Base-by-base conservation (phyloP, 1,284 basidiomycete genomes). In the Marasmius sp. region DNA sequence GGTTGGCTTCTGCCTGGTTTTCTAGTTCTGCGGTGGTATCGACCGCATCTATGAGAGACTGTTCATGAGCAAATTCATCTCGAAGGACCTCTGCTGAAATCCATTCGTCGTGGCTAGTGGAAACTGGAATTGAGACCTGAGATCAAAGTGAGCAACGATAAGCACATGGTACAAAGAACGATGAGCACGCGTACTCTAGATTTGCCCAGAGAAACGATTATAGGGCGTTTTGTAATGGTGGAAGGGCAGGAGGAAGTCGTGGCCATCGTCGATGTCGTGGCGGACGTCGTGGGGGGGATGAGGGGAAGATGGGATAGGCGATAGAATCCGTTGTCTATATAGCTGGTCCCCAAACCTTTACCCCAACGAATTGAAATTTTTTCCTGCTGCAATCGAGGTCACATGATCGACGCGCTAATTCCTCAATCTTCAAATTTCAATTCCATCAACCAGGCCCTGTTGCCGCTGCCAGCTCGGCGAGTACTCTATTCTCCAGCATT, bases 51-150 rank as follows among this genome's bases (percentile, higher is more conserved):
- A 81, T 62, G 70, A 80, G 79, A 56, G 81, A 78, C 71, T 91
- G 85, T 60, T 83, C 77, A 73, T 93, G 87, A 62, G 82, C 77
- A 74, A 95, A 96, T 67, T 94, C 92, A 70, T 95, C 93, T 72
- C 91, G 84, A 65, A 95, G 85, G 69, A 94, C 87, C 76, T 95
- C 93, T 60, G 93, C 93, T 57, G 88, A 84, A 70, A 94, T 92
- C 94, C 94, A 96, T 75, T 94, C 88, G 72, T 93, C 85, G 66
- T 80, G 70, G 45, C 81, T 80, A 18, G 91, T 88, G 54, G 92
- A 89, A 65, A 96, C 91, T 62, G 92, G 93, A 73, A 97, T 88
- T 65, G 90, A 89, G 66, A 96, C 75, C 91, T 93, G 67, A 54
- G 52, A 66, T 62, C 48, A 50, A 39, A 51, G 63, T 57, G 58